Percentiles rank a stretch among this genome's conserved stretches.
These are phyloP conservation scores for Calophaca sinica DNA, from an alignment of 306 rosid species.

Conservation along the genomic window DNA sequence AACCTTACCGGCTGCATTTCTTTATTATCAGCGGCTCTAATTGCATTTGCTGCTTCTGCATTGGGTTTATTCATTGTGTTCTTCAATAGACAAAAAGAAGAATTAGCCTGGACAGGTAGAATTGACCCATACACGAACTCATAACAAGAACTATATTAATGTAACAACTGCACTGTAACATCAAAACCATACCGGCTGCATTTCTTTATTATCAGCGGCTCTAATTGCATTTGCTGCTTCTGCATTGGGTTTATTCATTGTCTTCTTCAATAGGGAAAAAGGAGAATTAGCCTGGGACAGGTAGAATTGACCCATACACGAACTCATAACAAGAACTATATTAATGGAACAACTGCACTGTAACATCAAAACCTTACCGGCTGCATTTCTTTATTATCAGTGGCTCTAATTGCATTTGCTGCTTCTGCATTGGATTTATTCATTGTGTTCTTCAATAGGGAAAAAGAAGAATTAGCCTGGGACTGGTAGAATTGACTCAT, in stretches of 20 bases:
- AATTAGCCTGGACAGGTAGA: no score
- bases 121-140: no score
- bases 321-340: not conserved
- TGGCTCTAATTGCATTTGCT: constrained; percentile 31
- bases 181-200: not conserved
- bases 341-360: not conserved
- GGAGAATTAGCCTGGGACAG: no score
- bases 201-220: not conserved
- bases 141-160: no score
- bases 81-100: no score
- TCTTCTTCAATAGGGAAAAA: not conserved
- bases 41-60: constrained; percentile 36
- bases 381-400: not conserved
- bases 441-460: constrained; percentile 19
- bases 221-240: constrained; percentile 41
- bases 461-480: constrained; percentile 20
- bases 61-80: not conserved
- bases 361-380: not conserved
- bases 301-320: not conserved
- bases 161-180: no score
- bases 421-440: constrained; percentile 35
- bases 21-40: constrained; percentile 6
- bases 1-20: not conserved
- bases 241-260: constrained; percentile 15
- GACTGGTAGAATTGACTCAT: no score